A percentile compares a stretch with the other conserved stretches of the same genome.
Conservation (phyloP, 2,329 filamentous ascomycete species). For the Venturia aucupariae region DNA sequence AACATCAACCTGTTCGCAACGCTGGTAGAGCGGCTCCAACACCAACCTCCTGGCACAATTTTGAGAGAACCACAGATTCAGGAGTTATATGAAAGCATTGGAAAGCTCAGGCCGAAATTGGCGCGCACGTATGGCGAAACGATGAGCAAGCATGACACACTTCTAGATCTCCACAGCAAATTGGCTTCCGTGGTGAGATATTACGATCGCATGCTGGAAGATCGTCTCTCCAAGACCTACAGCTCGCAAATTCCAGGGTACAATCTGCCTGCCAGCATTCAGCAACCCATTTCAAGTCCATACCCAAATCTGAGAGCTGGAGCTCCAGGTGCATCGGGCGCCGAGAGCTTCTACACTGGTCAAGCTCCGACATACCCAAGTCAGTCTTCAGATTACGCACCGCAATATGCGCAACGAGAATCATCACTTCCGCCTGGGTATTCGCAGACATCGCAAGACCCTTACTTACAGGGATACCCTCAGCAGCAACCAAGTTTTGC, state of each 20-base stretch:
- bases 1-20: slow-evolving; percentile 96
- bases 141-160: slow-evolving; percentile 98
- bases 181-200: slow-evolving; percentile 93
- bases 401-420: slow-evolving; percentile 37
- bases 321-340: slow-evolving; percentile 40
- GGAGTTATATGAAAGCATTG: slow-evolving; percentile 95
- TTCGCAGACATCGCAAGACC: slow-evolving; percentile 33
- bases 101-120: slow-evolving; percentile 83
- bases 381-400: slow-evolving; percentile 41
- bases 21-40: slow-evolving; percentile 85
- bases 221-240: slow-evolving; percentile 86
- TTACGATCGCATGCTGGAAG: slow-evolving; percentile 96
- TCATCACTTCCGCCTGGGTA: not conserved
- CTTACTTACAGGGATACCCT: slow-evolving; percentile 28
- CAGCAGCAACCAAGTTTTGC: slow-evolving; percentile 19
- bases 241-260: slow-evolving; percentile 55
- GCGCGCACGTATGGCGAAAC: slow-evolving; percentile 95
- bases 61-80: slow-evolving; percentile 96
- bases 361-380: slow-evolving; percentile 37
- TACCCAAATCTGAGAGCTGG: slow-evolving; percentile 48
- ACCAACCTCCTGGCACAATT: slow-evolving; percentile 91
- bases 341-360: slow-evolving; percentile 76
- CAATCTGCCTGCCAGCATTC: slow-evolving; percentile 22
- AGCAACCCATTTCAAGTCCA: not conserved
- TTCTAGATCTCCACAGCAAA: slow-evolving; percentile 90